Evolutionary conservation across 345 rosid genomes (phyloP).

Genomic region (Citrus hindsii): DNA sequence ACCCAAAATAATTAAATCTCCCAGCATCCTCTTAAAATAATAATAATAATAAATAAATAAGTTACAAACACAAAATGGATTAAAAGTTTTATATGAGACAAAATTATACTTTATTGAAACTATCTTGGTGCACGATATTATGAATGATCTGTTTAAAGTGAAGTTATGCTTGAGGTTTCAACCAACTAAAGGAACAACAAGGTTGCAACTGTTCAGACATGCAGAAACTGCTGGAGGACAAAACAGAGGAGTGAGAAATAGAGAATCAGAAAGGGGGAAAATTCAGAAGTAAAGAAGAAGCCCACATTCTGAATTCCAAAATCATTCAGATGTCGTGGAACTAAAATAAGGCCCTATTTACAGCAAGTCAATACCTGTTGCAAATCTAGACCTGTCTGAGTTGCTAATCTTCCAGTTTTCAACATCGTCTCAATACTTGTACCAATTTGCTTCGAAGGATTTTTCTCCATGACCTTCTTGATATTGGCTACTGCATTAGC

Average conservation of each 20-base stretch:
- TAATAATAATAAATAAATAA: neutral
- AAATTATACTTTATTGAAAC: neutral
- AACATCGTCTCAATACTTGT: constrained; percentile 62
- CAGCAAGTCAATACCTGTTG: constrained; percentile 58
- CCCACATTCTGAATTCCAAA: neutral
- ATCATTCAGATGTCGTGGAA: neutral
- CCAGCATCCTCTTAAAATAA: no score
- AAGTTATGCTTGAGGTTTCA: neutral
- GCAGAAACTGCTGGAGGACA: neutral
- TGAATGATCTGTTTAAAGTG: neutral
- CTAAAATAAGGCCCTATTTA: neutral
- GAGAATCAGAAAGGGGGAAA: neutral
- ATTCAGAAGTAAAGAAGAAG: neutral
- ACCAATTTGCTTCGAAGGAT: constrained; percentile 49
- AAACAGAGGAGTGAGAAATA: neutral
- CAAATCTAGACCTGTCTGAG: constrained; percentile 83
- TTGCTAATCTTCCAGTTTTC: constrained; percentile 67
- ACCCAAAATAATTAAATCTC: neutral
- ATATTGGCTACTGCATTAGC: constrained; percentile 54
- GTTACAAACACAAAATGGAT: neutral
- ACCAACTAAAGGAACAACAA: neutral
- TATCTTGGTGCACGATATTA: neutral
- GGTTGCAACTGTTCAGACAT: neutral
- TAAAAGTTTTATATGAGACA: neutral
- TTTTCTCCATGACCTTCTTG: constrained; percentile 65